These are phyloP conservation scores for Cruciata laevipes DNA, from an alignment of 257 asterid species.

Conservation along the genomic window DNA sequence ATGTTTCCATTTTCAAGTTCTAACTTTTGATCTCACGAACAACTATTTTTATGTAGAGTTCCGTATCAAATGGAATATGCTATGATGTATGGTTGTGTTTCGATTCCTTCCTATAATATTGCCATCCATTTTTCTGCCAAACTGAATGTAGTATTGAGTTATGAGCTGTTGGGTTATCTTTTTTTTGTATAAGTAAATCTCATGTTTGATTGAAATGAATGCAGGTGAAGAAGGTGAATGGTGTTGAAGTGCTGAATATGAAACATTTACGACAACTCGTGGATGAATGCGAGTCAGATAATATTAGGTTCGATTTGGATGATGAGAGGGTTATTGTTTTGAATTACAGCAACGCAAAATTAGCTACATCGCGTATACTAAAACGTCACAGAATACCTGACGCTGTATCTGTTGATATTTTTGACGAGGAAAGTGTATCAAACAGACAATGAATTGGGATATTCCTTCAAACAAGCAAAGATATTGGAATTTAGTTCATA, in stretches of 20 bases:
- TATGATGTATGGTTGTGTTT: background rate
- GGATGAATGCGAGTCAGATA: conserved; percentile 49
- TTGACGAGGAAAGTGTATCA: conserved; percentile 32
- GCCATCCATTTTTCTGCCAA: background rate
- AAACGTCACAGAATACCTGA: conserved; percentile 81
- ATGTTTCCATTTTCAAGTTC: background rate
- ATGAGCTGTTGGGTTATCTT: background rate
- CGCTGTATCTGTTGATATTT: conserved; percentile 64
- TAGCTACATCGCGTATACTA: conserved; percentile 70
- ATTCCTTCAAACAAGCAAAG: conserved; percentile 15
- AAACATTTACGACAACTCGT: conserved; percentile 74
- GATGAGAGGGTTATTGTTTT: conserved; percentile 82
- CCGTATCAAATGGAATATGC: background rate
- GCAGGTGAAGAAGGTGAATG: conserved; percentile 89
- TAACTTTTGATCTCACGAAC: background rate
- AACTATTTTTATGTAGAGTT: background rate
- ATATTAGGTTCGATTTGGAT: conserved; percentile 79
- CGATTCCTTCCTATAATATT: background rate
- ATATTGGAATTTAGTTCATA: background rate
- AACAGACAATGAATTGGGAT: conserved; percentile 29
- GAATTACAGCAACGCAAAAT: conserved; percentile 58
- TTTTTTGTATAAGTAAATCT: background rate
- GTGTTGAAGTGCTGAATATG: conserved; percentile 67
- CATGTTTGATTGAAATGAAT: background rate
- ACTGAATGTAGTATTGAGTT: background rate